These are phyloP conservation scores for Zymoseptoria tritici DNA, from an alignment of 2,329 filamentous ascomycete genomes.

Conservation along the genomic window DNA sequence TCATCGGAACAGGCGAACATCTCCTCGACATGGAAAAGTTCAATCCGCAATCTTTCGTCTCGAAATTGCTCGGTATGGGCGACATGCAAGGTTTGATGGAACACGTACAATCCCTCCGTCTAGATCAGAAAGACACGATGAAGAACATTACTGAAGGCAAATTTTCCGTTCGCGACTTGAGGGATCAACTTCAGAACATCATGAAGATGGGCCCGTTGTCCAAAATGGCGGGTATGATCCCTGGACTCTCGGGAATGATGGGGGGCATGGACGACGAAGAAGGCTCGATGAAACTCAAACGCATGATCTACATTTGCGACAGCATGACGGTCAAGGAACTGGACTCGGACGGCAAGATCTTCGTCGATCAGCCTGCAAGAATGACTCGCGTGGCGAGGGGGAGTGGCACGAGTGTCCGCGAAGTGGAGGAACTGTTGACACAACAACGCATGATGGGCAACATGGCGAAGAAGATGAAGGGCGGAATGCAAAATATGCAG, in stretches of 20 bases:
- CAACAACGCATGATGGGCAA: slow-evolving; percentile 98
- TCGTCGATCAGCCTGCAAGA: slow-evolving; percentile 82
- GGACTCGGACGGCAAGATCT: slow-evolving; percentile 89
- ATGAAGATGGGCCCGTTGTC: slow-evolving; percentile 99
- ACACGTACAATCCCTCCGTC: slow-evolving; percentile 89
- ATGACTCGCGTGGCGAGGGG: slow-evolving; percentile 89
- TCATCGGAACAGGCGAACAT: slow-evolving; percentile 95
- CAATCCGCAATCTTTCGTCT: slow-evolving; percentile 84
- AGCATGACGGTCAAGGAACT: slow-evolving; percentile 96
- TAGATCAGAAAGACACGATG: slow-evolving; percentile 98
- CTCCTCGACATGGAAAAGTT: slow-evolving; percentile 93
- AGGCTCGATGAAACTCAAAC: slow-evolving; percentile 83
- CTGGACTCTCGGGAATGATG: slow-evolving; percentile 88
- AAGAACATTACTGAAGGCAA: slow-evolving; percentile 97
- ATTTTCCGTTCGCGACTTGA: slow-evolving; percentile 87
- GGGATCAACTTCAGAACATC: slow-evolving; percentile 93
- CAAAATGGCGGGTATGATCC: slow-evolving; percentile 98
- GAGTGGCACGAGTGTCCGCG: slow-evolving; percentile 80
- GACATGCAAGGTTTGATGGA: slow-evolving; percentile 93
- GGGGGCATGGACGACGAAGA: slow-evolving; percentile 96
- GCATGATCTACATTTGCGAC: slow-evolving; percentile 99
- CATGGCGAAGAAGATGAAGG: slow-evolving; percentile 99
- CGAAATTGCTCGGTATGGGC: slow-evolving; percentile 92
- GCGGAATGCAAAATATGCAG: slow-evolving; percentile 97
- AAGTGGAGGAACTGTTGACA: slow-evolving; percentile 94